Base-by-base conservation (phyloP, 352 stramenopile species). In the Pythium coloratum region DNA sequence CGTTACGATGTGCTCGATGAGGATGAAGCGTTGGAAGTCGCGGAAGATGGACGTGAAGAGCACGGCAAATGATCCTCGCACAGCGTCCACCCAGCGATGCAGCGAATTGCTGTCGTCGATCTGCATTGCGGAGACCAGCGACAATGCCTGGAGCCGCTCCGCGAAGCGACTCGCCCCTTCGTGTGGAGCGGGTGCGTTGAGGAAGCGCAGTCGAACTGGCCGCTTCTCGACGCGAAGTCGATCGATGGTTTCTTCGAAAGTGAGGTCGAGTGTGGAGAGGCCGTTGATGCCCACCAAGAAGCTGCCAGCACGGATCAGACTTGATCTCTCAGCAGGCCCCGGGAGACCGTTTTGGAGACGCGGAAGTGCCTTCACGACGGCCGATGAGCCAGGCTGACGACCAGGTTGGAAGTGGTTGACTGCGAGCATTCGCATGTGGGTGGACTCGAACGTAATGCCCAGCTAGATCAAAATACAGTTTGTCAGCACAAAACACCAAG, bases 361-460 rank as follows among this genome's bases (percentile, higher is more conserved):
- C 4, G 82, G 78, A 9, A 94, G 64, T 0, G 83, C 71, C 66
- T 94, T 94, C 16, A 94, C 79, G 38, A 92, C 83, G 0, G 85
- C 83, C 3, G 80, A 90, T 18, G 80, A 77, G 1, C 76, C 75
- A 6, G 77, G 66, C 24, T 78, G 76, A 0, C 62, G 63, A 18
- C 72, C 72, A 24, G 66, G 71, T 59, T 86, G 64, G 33, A 82
- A 90, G 28, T 82, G 80, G 18, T 76, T 84, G 13, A 81, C 77
- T 3, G 82, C 77, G 2, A 93, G 61, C 59, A 93, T 72, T 7
- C 81, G 81, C 49, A 91, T 55, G 49, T 90, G 82, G 1, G 85
- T 91, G 7, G 85, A 83, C 62, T 93, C 85, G 57, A 93, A 89
- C 6, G 83, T 91, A 49, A 93, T 91, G 5, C 85, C 85, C 53